Conservation (phyloP, 352 stramenopile species). For the Globisporangium abappressorium region DNA sequence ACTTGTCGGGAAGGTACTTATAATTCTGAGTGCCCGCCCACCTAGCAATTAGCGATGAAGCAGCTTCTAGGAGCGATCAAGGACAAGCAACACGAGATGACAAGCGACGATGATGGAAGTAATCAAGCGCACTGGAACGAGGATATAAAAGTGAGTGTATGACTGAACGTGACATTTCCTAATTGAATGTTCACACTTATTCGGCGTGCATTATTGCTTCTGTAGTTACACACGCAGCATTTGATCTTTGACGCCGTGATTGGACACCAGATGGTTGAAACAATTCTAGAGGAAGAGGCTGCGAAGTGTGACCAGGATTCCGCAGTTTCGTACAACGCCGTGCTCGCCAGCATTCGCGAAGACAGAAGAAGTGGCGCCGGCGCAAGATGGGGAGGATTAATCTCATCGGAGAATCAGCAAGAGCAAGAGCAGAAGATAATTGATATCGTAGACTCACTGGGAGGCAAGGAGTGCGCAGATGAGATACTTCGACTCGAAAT, state of each 20-base stretch:
- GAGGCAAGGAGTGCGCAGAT: conserved; percentile 24
- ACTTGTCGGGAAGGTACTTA: background rate
- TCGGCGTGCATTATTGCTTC: background rate
- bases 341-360: conserved; percentile 32
- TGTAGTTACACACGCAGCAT: conserved; percentile 31
- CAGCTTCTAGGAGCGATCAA: conserved; percentile 37
- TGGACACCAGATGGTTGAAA: conserved; percentile 62
- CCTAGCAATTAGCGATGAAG: conserved; percentile 45
- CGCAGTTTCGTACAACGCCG: conserved; percentile 22
- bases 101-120: conserved; percentile 4
- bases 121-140: conserved; percentile 26
- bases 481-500: conserved; percentile 54
- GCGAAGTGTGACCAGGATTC: conserved; percentile 38
- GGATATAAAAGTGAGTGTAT: conserved; percentile 21
- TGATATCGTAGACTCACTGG: conserved; percentile 17
- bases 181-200: background rate
- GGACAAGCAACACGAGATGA: background rate
- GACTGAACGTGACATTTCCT: background rate
- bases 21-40: background rate
- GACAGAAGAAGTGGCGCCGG: background rate
- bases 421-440: conserved; percentile 23
- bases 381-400: conserved; percentile 7
- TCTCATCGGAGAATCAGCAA: conserved; percentile 6
- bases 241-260: conserved; percentile 74
- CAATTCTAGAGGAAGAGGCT: conserved; percentile 54